Evolutionary conservation across 2,329 filamentous ascomycete genomes (phyloP).

Genomic region (Colletotrichum godetiae): DNA sequence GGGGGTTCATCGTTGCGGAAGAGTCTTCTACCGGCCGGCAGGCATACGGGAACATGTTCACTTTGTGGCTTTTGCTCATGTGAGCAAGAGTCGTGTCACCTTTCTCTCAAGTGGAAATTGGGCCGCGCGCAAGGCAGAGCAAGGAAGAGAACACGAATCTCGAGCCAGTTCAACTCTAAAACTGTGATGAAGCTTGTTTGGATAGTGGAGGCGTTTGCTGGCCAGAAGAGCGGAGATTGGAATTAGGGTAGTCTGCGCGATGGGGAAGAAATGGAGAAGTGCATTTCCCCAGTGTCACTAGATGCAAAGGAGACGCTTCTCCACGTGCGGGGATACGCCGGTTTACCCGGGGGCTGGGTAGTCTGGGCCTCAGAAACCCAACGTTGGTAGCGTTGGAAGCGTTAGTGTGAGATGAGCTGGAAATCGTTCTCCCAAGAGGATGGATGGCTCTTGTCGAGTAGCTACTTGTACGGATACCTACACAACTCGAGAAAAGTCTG

Average conservation of each 20-base stretch:
- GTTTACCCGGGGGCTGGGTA: background rate
- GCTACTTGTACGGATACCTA: background rate
- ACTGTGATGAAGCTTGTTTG: background rate
- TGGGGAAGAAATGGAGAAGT: background rate
- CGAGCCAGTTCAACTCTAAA: background rate
- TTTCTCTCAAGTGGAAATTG: background rate
- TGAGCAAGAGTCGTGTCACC: background rate
- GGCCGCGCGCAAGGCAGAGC: background rate
- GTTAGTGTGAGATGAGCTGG: background rate
- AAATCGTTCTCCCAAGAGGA: background rate
- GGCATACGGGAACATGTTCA: background rate
- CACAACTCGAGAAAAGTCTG: background rate
- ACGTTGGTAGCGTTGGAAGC: background rate
- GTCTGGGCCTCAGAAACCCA: background rate
- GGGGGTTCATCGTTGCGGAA: conserved; percentile 6
- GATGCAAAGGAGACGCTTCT: background rate
- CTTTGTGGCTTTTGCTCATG: background rate
- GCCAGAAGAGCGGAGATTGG: background rate
- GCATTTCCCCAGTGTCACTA: background rate
- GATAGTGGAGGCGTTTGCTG: background rate
- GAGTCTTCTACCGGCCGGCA: conserved; percentile 18
- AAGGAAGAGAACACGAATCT: background rate
- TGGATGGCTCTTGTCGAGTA: background rate
- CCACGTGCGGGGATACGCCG: background rate
- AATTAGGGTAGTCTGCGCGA: background rate